Evolutionary conservation across 495 filamentous ascomycete genomes (phyloP).

Genomic region (Massariosphaeria phaeospora): DNA sequence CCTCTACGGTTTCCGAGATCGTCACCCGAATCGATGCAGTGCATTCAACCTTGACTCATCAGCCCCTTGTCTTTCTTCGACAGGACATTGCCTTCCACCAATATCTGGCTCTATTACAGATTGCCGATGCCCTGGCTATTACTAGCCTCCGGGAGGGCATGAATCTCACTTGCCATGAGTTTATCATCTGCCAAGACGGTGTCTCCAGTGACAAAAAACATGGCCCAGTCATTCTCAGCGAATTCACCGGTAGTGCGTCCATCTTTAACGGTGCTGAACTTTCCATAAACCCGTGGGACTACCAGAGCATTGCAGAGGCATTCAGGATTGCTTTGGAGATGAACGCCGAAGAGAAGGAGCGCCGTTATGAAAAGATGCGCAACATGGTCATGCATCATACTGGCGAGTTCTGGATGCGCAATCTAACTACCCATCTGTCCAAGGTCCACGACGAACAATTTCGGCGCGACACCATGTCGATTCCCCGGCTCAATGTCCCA

Average conservation of each 20-base stretch:
- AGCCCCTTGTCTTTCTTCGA: constrained; percentile 88
- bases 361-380: constrained; percentile 70
- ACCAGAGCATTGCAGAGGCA: constrained; percentile 74
- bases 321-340: constrained; percentile 78
- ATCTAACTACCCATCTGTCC: constrained; percentile 62
- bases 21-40: constrained; percentile 86
- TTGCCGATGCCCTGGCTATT: constrained; percentile 87
- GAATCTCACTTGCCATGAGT: constrained; percentile 92
- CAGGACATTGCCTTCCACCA: constrained; percentile 88
- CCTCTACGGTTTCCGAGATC: constrained; percentile 83
- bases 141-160: constrained; percentile 91
- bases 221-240: constrained; percentile 82
- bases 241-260: constrained; percentile 87
- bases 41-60: constrained; percentile 80
- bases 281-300: constrained; percentile 90
- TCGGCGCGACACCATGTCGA: constrained; percentile 71
- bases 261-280: constrained; percentile 74
- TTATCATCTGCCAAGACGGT: constrained; percentile 89
- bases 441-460: constrained; percentile 77
- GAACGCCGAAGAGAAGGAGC: constrained; percentile 61
- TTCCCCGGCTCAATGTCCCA: constrained; percentile 71
- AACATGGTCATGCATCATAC: constrained; percentile 73
- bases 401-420: constrained; percentile 73
- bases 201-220: constrained; percentile 65
- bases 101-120: constrained; percentile 80